Evolutionary conservation across 805 yeast genomes (phyloP).

Genomic region (Suhomyces vadensis): DNA sequence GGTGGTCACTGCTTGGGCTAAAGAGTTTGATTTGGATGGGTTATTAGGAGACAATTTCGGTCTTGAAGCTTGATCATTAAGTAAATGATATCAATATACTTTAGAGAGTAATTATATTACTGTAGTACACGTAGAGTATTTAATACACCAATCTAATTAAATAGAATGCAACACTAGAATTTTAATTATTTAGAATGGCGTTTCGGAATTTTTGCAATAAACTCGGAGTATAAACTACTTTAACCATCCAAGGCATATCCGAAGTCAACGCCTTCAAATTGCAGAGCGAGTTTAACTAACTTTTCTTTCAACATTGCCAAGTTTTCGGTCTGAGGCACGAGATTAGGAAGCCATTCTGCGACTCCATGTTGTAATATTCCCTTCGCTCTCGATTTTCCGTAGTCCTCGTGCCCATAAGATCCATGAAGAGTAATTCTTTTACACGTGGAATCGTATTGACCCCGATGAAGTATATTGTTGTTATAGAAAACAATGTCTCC

Average conservation of each 20-base stretch:
- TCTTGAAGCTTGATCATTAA: slow-evolving; percentile 12
- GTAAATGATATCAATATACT: neutral
- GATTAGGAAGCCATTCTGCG: slow-evolving; percentile 44
- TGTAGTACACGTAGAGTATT: no score
- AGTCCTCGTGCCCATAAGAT: slow-evolving; percentile 46
- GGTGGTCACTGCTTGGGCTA: slow-evolving; percentile 87
- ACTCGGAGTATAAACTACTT: no score
- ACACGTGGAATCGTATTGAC: slow-evolving; percentile 37
- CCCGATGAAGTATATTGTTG: slow-evolving; percentile 51
- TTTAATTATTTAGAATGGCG: neutral
- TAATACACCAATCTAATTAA: neutral
- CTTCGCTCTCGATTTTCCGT: slow-evolving; percentile 46
- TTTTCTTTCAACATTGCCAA: slow-evolving; percentile 30
- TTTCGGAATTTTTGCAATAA: no score
- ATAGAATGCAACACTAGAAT: neutral
- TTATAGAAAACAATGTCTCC: slow-evolving; percentile 55
- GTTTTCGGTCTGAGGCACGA: slow-evolving; percentile 31
- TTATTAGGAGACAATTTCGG: slow-evolving; percentile 56
- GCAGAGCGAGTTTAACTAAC: slow-evolving; percentile 28
- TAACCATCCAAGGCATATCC: slow-evolving; percentile 43
- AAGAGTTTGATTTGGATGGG: slow-evolving; percentile 90
- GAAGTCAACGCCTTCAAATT: slow-evolving; percentile 33
- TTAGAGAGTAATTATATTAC: no score
- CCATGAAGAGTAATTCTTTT: slow-evolving; percentile 51
- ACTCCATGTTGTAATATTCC: slow-evolving; percentile 58